phyloP scores from a whole-genome alignment of 2,329 filamentous ascomycete species.

The Venturia oleaginea region DNA sequence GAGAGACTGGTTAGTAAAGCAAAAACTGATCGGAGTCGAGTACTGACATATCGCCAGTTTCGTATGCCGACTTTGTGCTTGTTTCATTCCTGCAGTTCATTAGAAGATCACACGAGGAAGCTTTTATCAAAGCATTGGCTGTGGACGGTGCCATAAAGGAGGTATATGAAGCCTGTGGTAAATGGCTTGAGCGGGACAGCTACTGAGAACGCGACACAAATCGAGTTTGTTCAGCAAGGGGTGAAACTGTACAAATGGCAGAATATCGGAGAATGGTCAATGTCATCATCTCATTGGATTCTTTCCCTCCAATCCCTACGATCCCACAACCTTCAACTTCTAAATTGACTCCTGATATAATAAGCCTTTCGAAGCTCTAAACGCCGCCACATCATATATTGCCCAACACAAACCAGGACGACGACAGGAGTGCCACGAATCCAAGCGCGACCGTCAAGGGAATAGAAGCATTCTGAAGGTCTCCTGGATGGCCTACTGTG shows the following conservation, averaged over 20 bases:
- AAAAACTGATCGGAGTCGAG: slow-evolving; percentile 41
- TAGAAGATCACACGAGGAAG: slow-evolving; percentile 28
- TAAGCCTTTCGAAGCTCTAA: too few species aligned
- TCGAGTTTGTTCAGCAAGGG: too few species aligned
- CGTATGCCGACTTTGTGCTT: slow-evolving; percentile 43
- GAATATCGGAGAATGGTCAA: too few species aligned
- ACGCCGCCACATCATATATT: not conserved
- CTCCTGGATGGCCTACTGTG: not conserved
- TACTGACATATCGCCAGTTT: slow-evolving; percentile 35
- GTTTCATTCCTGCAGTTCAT: slow-evolving; percentile 40
- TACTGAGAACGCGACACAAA: slow-evolving; percentile 15
- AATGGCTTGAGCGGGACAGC: slow-evolving; percentile 33
- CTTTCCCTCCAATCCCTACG: too few species aligned
- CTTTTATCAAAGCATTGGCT: slow-evolving; percentile 31
- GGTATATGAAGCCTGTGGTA: slow-evolving; percentile 31
- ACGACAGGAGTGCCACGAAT: not conserved
- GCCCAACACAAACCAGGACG: not conserved
- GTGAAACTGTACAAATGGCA: too few species aligned
- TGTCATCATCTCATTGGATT: too few species aligned
- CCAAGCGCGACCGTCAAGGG: not conserved
- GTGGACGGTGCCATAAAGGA: slow-evolving; percentile 29
- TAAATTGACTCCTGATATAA: too few species aligned
- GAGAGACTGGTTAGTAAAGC: slow-evolving; percentile 34
- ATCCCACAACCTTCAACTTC: too few species aligned
- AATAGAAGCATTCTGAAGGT: slow-evolving; percentile 1